Conservation (phyloP, 148 eudicot species). For the Rhododendron kiyosumense region DNA sequence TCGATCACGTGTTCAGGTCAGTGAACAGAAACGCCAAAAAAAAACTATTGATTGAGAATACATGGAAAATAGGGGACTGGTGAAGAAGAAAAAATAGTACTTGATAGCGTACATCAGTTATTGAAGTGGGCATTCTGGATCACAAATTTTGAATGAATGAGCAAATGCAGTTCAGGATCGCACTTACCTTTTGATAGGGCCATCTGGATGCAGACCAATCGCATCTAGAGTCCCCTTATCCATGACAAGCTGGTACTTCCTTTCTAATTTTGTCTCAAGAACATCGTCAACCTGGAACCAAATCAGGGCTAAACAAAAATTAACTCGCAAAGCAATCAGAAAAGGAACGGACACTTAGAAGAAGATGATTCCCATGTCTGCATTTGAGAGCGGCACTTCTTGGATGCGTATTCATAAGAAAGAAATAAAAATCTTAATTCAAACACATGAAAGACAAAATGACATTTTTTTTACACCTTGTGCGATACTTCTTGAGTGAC, state of each 20-base stretch:
- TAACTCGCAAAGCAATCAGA: neutral
- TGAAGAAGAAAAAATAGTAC: neutral
- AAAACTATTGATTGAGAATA: neutral
- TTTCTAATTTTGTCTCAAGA: constrained; percentile 80
- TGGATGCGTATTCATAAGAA: neutral
- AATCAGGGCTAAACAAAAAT: constrained; percentile 11
- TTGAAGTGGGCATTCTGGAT: neutral
- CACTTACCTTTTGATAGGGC: constrained; percentile 74
- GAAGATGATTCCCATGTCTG: neutral
- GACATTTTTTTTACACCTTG: neutral
- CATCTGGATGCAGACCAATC: constrained; percentile 98
- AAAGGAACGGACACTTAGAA: neutral
- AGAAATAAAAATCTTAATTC: neutral
- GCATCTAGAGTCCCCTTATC: constrained; percentile 99
- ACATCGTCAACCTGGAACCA: constrained; percentile 86
- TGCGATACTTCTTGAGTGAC: neutral
- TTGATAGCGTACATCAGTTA: neutral
- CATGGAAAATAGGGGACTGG: neutral
- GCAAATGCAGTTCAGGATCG: neutral
- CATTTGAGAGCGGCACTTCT: neutral
- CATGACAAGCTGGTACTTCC: constrained; percentile 67
- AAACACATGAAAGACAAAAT: neutral
- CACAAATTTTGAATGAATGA: neutral
- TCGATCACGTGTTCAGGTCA: neutral
- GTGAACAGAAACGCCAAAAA: neutral